Evolutionary conservation across 495 filamentous ascomycete species (phyloP).

Genomic region (Trichoderma gamsii): DNA sequence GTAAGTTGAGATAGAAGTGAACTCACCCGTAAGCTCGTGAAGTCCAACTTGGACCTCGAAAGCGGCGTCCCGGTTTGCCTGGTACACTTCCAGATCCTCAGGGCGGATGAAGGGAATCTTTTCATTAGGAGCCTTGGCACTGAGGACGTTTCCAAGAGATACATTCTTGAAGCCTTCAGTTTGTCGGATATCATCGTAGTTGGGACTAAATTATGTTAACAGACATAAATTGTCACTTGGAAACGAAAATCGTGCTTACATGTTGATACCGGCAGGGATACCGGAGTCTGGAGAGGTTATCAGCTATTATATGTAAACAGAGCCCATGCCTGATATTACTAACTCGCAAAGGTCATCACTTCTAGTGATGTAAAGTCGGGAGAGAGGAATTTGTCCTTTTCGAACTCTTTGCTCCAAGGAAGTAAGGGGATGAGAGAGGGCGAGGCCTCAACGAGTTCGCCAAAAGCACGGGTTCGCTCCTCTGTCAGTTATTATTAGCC

Average conservation of each 20-base stretch:
- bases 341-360: constrained; percentile 46
- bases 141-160: constrained; percentile 81
- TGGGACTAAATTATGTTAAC: constrained; percentile 58
- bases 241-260: constrained; percentile 24
- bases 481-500: constrained; percentile 25
- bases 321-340: constrained; percentile 4
- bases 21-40: constrained; percentile 77
- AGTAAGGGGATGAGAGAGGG: constrained; percentile 78
- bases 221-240: not conserved
- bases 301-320: constrained; percentile 16
- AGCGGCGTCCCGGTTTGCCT: constrained; percentile 70
- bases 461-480: constrained; percentile 87
- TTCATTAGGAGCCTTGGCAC: constrained; percentile 84
- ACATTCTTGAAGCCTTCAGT: constrained; percentile 98
- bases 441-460: constrained; percentile 72
- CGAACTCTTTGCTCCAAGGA: constrained; percentile 83
- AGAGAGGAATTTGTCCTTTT: constrained; percentile 89
- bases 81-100: constrained; percentile 67
- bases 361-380: constrained; percentile 91
- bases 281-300: constrained; percentile 63
- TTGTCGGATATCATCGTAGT: constrained; percentile 93
- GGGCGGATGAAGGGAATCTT: constrained; percentile 79
- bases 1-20: not conserved
- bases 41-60: constrained; percentile 95
- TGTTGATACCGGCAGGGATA: constrained; percentile 72